A percentile compares a stretch with the other conserved stretches of the same genome.
These are phyloP conservation scores for Aspergillus unguis DNA, from an alignment of 2,329 filamentous ascomycete species.

Conservation along the genomic window DNA sequence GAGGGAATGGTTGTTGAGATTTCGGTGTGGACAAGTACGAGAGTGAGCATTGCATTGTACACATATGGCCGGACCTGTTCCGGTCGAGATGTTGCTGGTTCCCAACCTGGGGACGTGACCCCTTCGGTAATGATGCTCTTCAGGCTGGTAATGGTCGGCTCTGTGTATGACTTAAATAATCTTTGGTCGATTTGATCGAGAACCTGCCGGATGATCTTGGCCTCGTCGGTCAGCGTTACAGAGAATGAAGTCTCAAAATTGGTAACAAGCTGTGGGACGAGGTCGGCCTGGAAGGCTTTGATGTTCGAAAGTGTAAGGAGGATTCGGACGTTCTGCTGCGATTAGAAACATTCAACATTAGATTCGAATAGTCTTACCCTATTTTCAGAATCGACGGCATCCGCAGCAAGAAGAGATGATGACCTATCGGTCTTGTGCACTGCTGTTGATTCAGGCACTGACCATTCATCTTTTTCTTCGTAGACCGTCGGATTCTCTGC, in stretches of 20 bases:
- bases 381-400: constrained; percentile 53
- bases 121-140: constrained; percentile 69
- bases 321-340: constrained; percentile 75
- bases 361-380: constrained; percentile 41
- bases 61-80: constrained; percentile 81
- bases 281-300: constrained; percentile 72
- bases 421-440: constrained; percentile 31
- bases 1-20: constrained; percentile 69
- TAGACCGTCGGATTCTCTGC: constrained; percentile 72
- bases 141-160: constrained; percentile 67
- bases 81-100: constrained; percentile 58
- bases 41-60: constrained; percentile 76
- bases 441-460: constrained; percentile 43
- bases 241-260: constrained; percentile 94
- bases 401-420: constrained; percentile 44
- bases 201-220: constrained; percentile 85
- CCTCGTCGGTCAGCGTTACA: constrained; percentile 90
- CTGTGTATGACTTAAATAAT: constrained; percentile 89
- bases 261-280: constrained; percentile 82
- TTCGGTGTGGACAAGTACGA: constrained; percentile 90
- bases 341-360: not conserved
- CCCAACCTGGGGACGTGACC: constrained; percentile 69
- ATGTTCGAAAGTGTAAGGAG: constrained; percentile 92
- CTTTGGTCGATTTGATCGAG: constrained; percentile 85
- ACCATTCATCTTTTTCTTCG: constrained; percentile 54